A percentile compares a stretch with the other conserved stretches of the same genome.
Evolutionary conservation across 768 basidiomycete genomes (phyloP).

Genomic region (Mycena amicta): DNA sequence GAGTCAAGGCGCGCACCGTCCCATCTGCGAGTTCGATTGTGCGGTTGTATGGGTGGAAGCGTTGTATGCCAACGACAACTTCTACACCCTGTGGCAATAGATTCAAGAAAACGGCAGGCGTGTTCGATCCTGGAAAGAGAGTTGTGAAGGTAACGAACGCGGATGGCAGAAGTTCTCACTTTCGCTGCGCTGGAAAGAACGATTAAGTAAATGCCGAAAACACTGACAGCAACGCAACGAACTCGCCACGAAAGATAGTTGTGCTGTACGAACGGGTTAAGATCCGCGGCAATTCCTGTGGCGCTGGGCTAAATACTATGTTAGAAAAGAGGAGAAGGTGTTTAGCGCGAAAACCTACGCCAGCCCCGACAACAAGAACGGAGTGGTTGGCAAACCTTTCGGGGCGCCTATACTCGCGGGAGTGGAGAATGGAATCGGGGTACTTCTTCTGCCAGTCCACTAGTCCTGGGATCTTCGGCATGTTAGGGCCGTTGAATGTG

Average conservation of each 20-base stretch:
- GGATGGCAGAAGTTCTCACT: too few species aligned
- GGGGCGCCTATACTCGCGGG: slow-evolving; percentile 37
- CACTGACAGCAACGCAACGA: too few species aligned
- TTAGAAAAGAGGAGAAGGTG: not conserved
- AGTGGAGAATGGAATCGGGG: slow-evolving; percentile 32
- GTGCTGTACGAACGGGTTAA: slow-evolving; percentile 24
- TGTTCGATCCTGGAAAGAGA: slow-evolving; percentile 20
- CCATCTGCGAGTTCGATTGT: slow-evolving; percentile 32
- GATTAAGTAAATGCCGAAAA: too few species aligned
- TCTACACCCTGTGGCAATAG: slow-evolving; percentile 26
- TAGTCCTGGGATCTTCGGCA: slow-evolving; percentile 26
- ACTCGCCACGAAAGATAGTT: slow-evolving; percentile 25
- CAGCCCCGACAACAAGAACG: slow-evolving; percentile 34
- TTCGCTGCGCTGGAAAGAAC: too few species aligned
- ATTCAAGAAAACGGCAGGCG: slow-evolving; percentile 18
- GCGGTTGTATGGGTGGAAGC: slow-evolving; percentile 25
- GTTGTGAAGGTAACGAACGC: too few species aligned
- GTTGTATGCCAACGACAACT: slow-evolving; percentile 29
- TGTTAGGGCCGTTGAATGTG: slow-evolving; percentile 21
- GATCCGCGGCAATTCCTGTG: slow-evolving; percentile 29
- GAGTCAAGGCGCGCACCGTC: not conserved
- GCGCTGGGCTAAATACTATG: slow-evolving; percentile 20
- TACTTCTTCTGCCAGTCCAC: slow-evolving; percentile 27
- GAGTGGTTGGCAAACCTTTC: slow-evolving; percentile 31
- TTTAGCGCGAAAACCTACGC: slow-evolving; percentile 15